Evolutionary conservation across 352 stramenopile genomes (phyloP).

Genomic region (Phytophthora europaea): DNA sequence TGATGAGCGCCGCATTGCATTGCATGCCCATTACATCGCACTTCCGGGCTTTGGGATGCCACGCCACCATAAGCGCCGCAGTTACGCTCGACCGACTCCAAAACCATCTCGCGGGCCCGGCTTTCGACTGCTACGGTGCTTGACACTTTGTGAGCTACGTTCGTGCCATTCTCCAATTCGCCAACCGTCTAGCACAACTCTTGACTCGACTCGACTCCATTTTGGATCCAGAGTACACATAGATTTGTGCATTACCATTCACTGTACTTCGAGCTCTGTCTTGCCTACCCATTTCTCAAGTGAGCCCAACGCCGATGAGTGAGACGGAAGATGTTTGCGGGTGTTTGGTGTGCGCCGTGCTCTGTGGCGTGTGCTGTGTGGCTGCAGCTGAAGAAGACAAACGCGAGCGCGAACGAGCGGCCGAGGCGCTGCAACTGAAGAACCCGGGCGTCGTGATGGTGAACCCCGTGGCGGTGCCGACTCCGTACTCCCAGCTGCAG

Average conservation of each 20-base stretch:
- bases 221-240: background rate
- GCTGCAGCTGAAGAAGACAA: constrained; percentile 86
- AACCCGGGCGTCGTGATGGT: constrained; percentile 61
- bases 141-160: constrained; percentile 4
- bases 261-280: background rate
- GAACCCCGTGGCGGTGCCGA: constrained; percentile 72
- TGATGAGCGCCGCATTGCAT: background rate
- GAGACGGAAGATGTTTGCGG: constrained; percentile 82
- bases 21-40: background rate
- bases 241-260: background rate
- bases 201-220: background rate
- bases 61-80: constrained; percentile 1
- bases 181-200: background rate
- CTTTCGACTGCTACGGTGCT: constrained; percentile 8
- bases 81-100: constrained; percentile 30
- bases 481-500: constrained; percentile 42
- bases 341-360: constrained; percentile 72
- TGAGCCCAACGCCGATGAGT: constrained; percentile 58
- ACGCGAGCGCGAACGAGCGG: constrained; percentile 71
- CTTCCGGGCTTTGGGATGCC: constrained; percentile 26
- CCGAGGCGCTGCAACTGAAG: constrained; percentile 54
- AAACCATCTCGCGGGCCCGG: constrained; percentile 26
- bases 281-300: background rate
- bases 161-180: constrained; percentile 25
- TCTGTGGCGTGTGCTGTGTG: constrained; percentile 83